These are phyloP conservation scores for Phytophthora fragariaefolia DNA, from an alignment of 352 stramenopile species.

Conservation along the genomic window DNA sequence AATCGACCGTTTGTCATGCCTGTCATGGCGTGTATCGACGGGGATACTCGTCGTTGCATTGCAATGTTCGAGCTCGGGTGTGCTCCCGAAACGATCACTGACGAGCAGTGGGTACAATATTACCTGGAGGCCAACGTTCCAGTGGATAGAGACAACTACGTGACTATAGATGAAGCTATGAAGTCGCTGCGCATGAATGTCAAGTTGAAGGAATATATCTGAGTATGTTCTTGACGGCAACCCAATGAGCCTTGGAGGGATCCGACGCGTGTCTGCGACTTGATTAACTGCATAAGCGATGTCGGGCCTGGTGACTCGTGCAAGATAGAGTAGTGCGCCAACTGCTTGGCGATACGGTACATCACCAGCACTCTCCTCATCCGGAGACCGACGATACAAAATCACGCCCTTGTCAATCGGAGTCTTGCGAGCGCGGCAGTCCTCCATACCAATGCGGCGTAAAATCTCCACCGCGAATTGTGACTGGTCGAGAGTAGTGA, in stretches of 20 bases:
- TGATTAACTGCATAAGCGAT: conserved; percentile 15
- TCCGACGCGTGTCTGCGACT: conserved; percentile 9
- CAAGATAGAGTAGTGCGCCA: conserved; percentile 7
- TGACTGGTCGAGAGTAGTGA: neutral
- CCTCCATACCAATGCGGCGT: neutral
- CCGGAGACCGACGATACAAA: neutral
- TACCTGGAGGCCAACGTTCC: too few species aligned
- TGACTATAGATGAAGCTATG: too few species aligned
- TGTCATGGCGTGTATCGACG: too few species aligned
- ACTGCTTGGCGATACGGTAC: conserved; percentile 18
- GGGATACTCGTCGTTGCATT: too few species aligned
- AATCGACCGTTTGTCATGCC: too few species aligned
- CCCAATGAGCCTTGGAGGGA: neutral
- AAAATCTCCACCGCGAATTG: neutral
- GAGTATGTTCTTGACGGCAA: conserved; percentile 11
- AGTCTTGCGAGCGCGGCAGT: conserved; percentile 1
- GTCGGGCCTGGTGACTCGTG: conserved; percentile 4
- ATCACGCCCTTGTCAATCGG: neutral
- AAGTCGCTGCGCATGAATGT: too few species aligned
- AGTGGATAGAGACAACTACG: too few species aligned
- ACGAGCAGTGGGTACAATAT: too few species aligned
- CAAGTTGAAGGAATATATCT: too few species aligned
- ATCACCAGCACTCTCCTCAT: conserved; percentile 2
- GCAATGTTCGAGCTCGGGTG: too few species aligned
- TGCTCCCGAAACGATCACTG: too few species aligned